Percentiles rank a stretch among this genome's conserved stretches.
phyloP scores from a whole-genome alignment of 306 rosid species.

The Begonia masoniana region DNA sequence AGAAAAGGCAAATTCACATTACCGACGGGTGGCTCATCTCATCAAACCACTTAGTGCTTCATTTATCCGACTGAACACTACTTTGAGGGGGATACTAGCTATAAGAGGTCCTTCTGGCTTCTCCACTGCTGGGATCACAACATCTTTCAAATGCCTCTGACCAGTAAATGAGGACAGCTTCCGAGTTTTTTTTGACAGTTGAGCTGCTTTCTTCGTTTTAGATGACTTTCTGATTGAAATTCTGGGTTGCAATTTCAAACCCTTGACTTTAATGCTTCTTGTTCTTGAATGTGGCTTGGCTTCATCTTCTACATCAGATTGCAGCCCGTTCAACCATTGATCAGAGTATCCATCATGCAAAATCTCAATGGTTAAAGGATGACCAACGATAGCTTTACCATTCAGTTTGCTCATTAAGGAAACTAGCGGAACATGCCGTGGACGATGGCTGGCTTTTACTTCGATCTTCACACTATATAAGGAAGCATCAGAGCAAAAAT shows the following conservation, averaged over 20 bases:
- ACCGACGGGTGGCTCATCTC: constrained; percentile 34
- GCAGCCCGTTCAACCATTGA: constrained; percentile 20
- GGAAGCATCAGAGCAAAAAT: constrained; percentile 32
- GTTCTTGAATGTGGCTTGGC: constrained; percentile 18
- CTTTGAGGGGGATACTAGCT: constrained; percentile 70
- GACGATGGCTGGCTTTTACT: constrained; percentile 66
- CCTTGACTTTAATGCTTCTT: constrained; percentile 33
- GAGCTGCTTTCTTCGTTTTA: constrained; percentile 50
- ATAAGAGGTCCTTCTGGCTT: constrained; percentile 56
- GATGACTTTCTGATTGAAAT: constrained; percentile 27
- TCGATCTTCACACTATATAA: constrained; percentile 61
- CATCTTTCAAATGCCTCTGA: constrained; percentile 48
- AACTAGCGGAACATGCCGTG: constrained; percentile 84
- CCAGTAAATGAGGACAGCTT: constrained; percentile 73
- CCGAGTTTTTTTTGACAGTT: constrained; percentile 59
- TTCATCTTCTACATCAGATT: constrained; percentile 19
- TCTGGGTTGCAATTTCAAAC: constrained; percentile 8
- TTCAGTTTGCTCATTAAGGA: constrained; percentile 83
- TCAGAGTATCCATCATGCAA: constrained; percentile 51
- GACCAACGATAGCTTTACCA: constrained; percentile 84
- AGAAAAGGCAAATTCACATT: constrained; percentile 7
- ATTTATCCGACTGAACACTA: constrained; percentile 82
- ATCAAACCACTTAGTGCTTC: constrained; percentile 72
- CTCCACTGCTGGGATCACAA: constrained; percentile 37
- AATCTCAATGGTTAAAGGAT: constrained; percentile 68